phyloP scores from a whole-genome alignment of 805 yeast genomes.

The Kodamaea restingae region DNA sequence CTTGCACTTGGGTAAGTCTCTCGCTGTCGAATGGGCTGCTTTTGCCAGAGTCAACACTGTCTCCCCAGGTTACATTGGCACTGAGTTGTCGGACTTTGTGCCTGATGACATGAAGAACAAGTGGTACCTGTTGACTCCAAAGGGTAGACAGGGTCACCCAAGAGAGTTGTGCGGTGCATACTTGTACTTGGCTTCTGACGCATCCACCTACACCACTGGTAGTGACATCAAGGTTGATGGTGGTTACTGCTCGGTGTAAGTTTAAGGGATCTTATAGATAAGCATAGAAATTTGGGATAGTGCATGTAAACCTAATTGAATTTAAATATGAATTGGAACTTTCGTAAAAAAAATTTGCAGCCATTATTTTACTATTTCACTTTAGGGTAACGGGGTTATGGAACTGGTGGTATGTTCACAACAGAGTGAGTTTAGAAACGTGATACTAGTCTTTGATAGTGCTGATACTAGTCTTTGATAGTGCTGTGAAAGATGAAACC shows the following conservation, averaged over 20 bases:
- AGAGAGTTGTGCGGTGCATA: conserved; percentile 78
- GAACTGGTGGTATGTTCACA: too few species aligned
- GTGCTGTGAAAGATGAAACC: too few species aligned
- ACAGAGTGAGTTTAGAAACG: too few species aligned
- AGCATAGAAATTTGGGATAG: neutral
- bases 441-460: too few species aligned
- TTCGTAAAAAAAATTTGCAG: too few species aligned
- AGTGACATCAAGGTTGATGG: conserved; percentile 76
- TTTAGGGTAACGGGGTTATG: too few species aligned
- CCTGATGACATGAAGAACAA: conserved; percentile 30
- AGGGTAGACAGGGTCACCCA: conserved; percentile 73
- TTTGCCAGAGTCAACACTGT: conserved; percentile 82
- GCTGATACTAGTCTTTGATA: too few species aligned
- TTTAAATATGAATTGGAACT: too few species aligned
- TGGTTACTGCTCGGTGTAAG: conserved; percentile 55
- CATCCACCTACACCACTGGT: conserved; percentile 77
- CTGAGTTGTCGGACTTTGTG: conserved; percentile 52
- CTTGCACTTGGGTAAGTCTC: conserved; percentile 66
- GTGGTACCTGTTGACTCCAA: conserved; percentile 51
- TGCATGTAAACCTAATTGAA: neutral
- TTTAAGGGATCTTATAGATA: neutral
- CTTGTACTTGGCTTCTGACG: conserved; percentile 75
- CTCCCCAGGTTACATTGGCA: conserved; percentile 82
- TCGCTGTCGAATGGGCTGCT: conserved; percentile 83
- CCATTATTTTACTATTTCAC: too few species aligned